Base-by-base conservation (phyloP, 805 yeast species). In the Barnettozyma siamensis region DNA sequence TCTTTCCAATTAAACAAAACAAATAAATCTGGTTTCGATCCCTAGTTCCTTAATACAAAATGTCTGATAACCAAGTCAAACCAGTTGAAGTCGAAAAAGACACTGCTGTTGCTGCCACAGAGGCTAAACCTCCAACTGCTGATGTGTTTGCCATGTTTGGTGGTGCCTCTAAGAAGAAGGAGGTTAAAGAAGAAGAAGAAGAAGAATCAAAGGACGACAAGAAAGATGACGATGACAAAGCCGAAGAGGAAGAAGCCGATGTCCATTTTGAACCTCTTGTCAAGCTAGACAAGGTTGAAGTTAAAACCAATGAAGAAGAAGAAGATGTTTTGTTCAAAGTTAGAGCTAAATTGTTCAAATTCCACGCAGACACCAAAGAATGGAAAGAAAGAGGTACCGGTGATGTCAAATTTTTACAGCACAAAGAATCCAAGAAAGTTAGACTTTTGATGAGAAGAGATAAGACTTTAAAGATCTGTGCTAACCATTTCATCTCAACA, bases 371-470 rank as follows among this genome's bases (percentile, higher is more conserved):
- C 46, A 57, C 80, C 40, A 83, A 82, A 60, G 98, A 93, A 69
- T 93, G 99, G 99, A 93, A 93, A 67, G 99, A 93, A 75, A 86
- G 99, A 73, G 99, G 99, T 57, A 88, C 96, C 28, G 99, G 99
- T 60, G 99, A 93, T 61, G 96, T 88, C 57, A 88, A 93, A 69
- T 87, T 93, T 67, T 78, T 93, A 63, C 75, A 91, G 72, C 96
- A 91, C 72, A 88, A 88, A 66, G 69, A 69, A 47, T 71, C 87
- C 44, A 75, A 77, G 44, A 89, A 88, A 70, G 87, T 86, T 50
- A 83, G 99, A 72, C 67, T 93, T 52, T 73, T 93, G 62, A 93
- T 93, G 99, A 88, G 99, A 79, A 88, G 99, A 73, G 99, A 93
- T 72, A 91, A 91, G 75, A 93, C 98, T 42, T 77, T 93, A 63